Percentiles rank a stretch among this genome's conserved stretches.
phyloP scores from a whole-genome alignment of 2,329 filamentous ascomycete species.

The Alternaria rosae region DNA sequence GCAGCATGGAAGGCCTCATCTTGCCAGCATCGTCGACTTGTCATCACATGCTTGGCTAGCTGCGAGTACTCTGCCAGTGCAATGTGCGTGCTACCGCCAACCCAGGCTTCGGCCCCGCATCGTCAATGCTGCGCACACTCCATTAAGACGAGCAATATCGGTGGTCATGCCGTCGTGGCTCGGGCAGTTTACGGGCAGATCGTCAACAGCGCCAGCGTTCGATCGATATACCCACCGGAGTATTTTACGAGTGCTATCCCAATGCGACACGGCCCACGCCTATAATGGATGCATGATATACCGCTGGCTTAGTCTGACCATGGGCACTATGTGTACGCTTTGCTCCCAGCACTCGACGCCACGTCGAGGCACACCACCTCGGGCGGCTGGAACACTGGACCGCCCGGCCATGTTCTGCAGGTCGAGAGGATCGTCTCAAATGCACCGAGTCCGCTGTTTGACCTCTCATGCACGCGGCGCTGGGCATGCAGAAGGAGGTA shows the following conservation, averaged over 20 bases:
- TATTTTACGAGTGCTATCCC: slow-evolving; percentile 40
- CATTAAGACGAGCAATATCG: slow-evolving; percentile 31
- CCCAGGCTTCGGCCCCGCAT: slow-evolving; percentile 39
- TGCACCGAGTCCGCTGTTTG: slow-evolving; percentile 40
- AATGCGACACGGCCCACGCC: slow-evolving; percentile 30
- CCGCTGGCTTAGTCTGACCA: slow-evolving; percentile 32
- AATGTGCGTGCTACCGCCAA: slow-evolving; percentile 33
- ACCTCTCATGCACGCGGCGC: slow-evolving; percentile 23
- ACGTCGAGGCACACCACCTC: slow-evolving; percentile 29
- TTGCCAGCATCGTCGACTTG: neutral
- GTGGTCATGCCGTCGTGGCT: slow-evolving; percentile 28
- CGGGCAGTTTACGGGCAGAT: slow-evolving; percentile 49
- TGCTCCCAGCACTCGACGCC: slow-evolving; percentile 34
- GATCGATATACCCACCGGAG: slow-evolving; percentile 47
- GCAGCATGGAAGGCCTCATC: neutral
- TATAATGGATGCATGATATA: slow-evolving; percentile 34
- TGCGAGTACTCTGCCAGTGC: slow-evolving; percentile 1
- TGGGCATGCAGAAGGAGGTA: slow-evolving; percentile 7
- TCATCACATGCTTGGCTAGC: slow-evolving; percentile 5
- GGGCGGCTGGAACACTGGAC: slow-evolving; percentile 27
- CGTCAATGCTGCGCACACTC: slow-evolving; percentile 28
- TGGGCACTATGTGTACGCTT: slow-evolving; percentile 28
- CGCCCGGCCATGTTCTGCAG: slow-evolving; percentile 25
- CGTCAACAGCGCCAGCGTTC: slow-evolving; percentile 39
- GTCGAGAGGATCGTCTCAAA: slow-evolving; percentile 28